A percentile compares a stretch with the other conserved stretches of the same genome.
Conservation (phyloP, 192 early-diverging fungal genomes). For the Ambispora gerdemannii region DNA sequence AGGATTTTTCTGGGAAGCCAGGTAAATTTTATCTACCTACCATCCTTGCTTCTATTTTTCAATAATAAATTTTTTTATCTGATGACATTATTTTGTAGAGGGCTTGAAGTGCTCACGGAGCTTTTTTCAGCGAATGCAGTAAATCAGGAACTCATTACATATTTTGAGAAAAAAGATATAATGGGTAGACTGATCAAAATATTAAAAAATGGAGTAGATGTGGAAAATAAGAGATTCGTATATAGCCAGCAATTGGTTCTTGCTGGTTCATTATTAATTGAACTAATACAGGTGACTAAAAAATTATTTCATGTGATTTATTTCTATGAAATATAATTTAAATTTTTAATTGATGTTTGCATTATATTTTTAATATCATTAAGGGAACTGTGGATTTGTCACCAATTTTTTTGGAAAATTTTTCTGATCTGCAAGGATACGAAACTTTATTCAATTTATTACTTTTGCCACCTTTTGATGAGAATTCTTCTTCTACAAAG, state of each 20-base stretch:
- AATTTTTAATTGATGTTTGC: background rate
- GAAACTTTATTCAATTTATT: constrained; percentile 45
- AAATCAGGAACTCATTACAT: constrained; percentile 36
- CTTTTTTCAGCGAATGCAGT: constrained; percentile 34
- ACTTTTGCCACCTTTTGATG: constrained; percentile 43
- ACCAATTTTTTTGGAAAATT: constrained; percentile 45
- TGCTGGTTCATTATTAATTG: constrained; percentile 27
- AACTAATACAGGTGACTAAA: constrained; percentile 10
- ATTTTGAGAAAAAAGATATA: constrained; percentile 37
- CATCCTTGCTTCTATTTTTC: no score
- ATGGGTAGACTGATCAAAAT: constrained; percentile 44
- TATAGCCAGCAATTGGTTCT: constrained; percentile 17
- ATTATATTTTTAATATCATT: background rate
- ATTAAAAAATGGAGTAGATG: constrained; percentile 7
- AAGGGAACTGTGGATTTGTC: constrained; percentile 38
- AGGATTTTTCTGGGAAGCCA: constrained; percentile 35
- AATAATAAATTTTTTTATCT: no score
- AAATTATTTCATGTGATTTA: background rate
- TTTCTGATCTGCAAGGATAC: constrained; percentile 42
- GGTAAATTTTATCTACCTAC: constrained; percentile 34
- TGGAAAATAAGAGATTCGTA: background rate
- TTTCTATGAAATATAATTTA: background rate
- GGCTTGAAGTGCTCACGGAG: constrained; percentile 38
- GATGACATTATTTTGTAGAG: constrained; percentile 35
- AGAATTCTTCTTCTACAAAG: constrained; percentile 41